Conservation (phyloP, 2,329 filamentous ascomycete genomes). For the Colletotrichum spaethianum region DNA sequence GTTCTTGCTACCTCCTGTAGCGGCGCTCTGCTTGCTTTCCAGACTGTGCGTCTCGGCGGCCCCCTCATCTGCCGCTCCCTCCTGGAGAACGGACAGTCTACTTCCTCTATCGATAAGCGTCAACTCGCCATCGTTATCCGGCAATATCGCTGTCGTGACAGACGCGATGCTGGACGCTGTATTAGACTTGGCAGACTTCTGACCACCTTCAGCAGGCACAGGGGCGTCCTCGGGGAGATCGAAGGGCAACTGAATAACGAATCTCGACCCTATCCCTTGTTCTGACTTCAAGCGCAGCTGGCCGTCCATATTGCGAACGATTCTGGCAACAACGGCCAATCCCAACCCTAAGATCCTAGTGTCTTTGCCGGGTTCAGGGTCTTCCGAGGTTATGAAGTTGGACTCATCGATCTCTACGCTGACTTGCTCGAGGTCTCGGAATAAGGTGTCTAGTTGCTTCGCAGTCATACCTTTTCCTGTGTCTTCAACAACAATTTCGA, state of each 20-base stretch:
- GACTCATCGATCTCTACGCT: slow-evolving; percentile 58
- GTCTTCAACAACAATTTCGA: slow-evolving; percentile 84
- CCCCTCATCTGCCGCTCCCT: neutral
- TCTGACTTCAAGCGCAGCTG: slow-evolving; percentile 89
- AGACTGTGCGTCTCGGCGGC: slow-evolving; percentile 49
- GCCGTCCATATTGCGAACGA: slow-evolving; percentile 91
- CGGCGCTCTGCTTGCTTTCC: slow-evolving; percentile 49
- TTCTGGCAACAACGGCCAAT: slow-evolving; percentile 88
- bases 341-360: slow-evolving; percentile 79
- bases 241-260: slow-evolving; percentile 85
- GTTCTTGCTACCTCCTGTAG: slow-evolving; percentile 57
- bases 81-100: slow-evolving; percentile 28
- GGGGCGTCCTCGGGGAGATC: slow-evolving; percentile 65
- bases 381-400: slow-evolving; percentile 38
- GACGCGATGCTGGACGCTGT: slow-evolving; percentile 48
- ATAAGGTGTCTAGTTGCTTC: slow-evolving; percentile 70
- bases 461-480: slow-evolving; percentile 81
- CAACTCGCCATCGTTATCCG: slow-evolving; percentile 66
- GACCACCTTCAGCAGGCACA: slow-evolving; percentile 43
- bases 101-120: slow-evolving; percentile 70
- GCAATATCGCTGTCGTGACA: slow-evolving; percentile 49
- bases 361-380: slow-evolving; percentile 48
- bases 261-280: slow-evolving; percentile 84
- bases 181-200: slow-evolving; percentile 38
- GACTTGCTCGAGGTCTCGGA: slow-evolving; percentile 73